Percentiles rank a stretch among this genome's conserved stretches.
Conservation (phyloP, 2,329 filamentous ascomycete genomes). For the Scedosporium boydii region DNA sequence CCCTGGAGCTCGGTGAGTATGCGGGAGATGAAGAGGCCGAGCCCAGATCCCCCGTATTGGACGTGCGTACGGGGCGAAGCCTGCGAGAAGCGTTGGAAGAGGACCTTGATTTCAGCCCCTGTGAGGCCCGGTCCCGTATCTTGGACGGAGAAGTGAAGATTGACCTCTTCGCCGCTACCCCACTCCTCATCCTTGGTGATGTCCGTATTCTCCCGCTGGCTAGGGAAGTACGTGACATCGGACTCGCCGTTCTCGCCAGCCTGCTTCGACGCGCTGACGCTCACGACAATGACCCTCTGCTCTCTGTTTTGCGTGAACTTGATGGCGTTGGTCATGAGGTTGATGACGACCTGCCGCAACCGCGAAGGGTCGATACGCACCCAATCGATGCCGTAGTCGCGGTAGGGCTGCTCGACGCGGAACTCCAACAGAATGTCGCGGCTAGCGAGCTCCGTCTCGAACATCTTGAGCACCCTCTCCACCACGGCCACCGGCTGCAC, state of each 20-base stretch:
- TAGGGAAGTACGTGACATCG: constrained; percentile 9
- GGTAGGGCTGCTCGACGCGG: constrained; percentile 57
- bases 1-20: constrained; percentile 69
- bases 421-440: constrained; percentile 66
- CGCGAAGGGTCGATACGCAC: constrained; percentile 67
- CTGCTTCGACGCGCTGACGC: constrained; percentile 52
- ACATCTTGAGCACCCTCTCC: constrained; percentile 65
- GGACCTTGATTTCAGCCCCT: constrained; percentile 53
- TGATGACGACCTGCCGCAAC: constrained; percentile 66
- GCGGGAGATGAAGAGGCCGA: constrained; percentile 67
- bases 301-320: constrained; percentile 55
- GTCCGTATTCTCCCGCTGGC: constrained; percentile 19
- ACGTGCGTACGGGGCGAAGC: constrained; percentile 61
- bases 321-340: constrained; percentile 60
- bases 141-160: constrained; percentile 61
- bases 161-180: constrained; percentile 62
- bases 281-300: constrained; percentile 51
- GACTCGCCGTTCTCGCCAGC: constrained; percentile 28
- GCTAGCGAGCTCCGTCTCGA: constrained; percentile 63
- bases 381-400: constrained; percentile 57
- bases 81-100: constrained; percentile 62
- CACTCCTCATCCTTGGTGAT: constrained; percentile 52
- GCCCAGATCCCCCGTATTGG: constrained; percentile 60
- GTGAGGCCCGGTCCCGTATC: constrained; percentile 62
- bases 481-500: constrained; percentile 60